Evolutionary conservation across 768 basidiomycete species (phyloP).

Genomic region (Dentipellis fragilis): DNA sequence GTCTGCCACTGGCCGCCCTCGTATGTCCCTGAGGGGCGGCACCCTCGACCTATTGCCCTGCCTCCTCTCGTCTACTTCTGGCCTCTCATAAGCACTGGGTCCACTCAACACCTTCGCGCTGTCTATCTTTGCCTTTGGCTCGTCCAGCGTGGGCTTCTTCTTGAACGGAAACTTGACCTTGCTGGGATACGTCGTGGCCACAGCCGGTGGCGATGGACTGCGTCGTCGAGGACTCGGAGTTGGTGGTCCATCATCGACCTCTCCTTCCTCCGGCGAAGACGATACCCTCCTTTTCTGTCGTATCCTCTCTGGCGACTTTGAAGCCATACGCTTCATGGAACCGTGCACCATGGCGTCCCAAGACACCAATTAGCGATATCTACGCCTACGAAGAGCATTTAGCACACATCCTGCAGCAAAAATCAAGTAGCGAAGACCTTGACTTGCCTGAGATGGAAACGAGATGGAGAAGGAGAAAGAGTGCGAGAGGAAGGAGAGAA

Average conservation of each 20-base stretch:
- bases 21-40: background rate
- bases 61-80: background rate
- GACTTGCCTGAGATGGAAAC: too few relatives aligned
- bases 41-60: background rate
- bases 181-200: constrained; percentile 24
- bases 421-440: too few relatives aligned
- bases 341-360: constrained; percentile 5
- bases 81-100: background rate
- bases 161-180: constrained; percentile 77
- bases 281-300: constrained; percentile 48
- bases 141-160: constrained; percentile 20
- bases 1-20: background rate
- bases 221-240: constrained; percentile 6
- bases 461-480: too few relatives aligned
- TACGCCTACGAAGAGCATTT: too few relatives aligned
- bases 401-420: too few relatives aligned
- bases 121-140: background rate
- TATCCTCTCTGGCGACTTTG: constrained; percentile 36
- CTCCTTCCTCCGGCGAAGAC: constrained; percentile 72
- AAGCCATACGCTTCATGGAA: constrained; percentile 46
- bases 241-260: constrained; percentile 51
- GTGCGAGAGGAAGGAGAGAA: too few relatives aligned
- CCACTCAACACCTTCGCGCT: background rate
- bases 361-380: background rate
- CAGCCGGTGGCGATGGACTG: constrained; percentile 13